Conservation (phyloP, 139 green algal species). For the Yamagishiella unicocca region DNA sequence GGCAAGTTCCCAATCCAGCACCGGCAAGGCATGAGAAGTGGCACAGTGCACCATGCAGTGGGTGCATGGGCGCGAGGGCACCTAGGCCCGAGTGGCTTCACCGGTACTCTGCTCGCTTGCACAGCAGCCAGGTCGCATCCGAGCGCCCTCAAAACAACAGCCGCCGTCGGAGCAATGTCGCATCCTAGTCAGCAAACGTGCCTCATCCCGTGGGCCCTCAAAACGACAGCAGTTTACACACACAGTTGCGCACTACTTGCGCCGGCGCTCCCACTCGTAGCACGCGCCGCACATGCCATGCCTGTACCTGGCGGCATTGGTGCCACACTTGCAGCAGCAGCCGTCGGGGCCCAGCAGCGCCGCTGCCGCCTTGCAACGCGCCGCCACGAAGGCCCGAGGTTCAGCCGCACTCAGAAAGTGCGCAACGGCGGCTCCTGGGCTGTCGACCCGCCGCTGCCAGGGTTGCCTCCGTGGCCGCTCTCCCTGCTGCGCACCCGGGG, state of each 20-base stretch:
- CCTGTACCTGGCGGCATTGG: constrained; percentile 3
- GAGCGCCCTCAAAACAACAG: constrained; percentile 8
- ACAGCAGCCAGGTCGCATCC: constrained; percentile 10
- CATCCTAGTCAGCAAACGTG: constrained; percentile 15
- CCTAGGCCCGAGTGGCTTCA: constrained; percentile 6
- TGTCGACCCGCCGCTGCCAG: constrained; percentile 5
- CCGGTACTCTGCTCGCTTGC: neutral
- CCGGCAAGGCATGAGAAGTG: constrained; percentile 9
- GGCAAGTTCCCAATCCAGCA: constrained; percentile 11
- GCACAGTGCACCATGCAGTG: neutral
- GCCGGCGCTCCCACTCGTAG: neutral
- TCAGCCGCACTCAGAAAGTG: constrained; percentile 19
- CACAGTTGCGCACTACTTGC: constrained; percentile 9
- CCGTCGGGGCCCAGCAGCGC: constrained; percentile 7
- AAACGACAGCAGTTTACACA: constrained; percentile 11
- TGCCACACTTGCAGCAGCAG: constrained; percentile 19
- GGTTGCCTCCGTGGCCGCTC: no score
- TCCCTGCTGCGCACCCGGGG: no score
- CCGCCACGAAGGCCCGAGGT: constrained; percentile 9
- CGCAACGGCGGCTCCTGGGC: constrained; percentile 13
- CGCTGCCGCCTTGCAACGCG: constrained; percentile 4
- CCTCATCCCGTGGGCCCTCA: constrained; percentile 1
- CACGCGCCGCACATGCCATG: constrained; percentile 10
- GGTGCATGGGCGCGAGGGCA: constrained; percentile 6
- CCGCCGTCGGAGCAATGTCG: constrained; percentile 8